Evolutionary conservation across 1,284 basidiomycete species (phyloP).

Genomic region (Fomitopsis schrenkii): DNA sequence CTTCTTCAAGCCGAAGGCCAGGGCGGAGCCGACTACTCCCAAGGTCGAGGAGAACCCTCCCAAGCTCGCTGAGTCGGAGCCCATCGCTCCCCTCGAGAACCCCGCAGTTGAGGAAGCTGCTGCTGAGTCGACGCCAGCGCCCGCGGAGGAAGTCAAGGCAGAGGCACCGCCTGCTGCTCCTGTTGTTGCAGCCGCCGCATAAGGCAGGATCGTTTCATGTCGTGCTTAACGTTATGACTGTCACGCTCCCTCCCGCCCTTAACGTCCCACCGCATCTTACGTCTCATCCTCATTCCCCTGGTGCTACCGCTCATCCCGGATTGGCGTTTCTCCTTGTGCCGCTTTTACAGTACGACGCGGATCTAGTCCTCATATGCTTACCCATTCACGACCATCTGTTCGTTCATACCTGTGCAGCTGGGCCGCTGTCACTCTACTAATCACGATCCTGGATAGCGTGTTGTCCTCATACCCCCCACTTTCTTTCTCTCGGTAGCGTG

Average conservation of each 20-base stretch:
- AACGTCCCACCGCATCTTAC: constrained; percentile 29
- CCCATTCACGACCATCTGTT: constrained; percentile 25
- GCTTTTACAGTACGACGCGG: constrained; percentile 58
- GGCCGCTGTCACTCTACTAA: constrained; percentile 29
- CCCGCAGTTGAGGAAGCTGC: constrained; percentile 42
- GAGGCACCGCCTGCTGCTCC: constrained; percentile 31
- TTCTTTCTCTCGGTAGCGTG: constrained; percentile 51
- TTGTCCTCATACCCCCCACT: constrained; percentile 42
- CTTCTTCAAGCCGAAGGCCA: constrained; percentile 78
- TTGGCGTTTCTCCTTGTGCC: constrained; percentile 27
- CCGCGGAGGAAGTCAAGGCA: constrained; percentile 36
- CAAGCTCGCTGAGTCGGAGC: constrained; percentile 71
- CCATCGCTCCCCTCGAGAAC: constrained; percentile 74
- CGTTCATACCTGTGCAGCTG: constrained; percentile 24
- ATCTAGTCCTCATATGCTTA: constrained; percentile 46
- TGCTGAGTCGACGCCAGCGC: constrained; percentile 28
- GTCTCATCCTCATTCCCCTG: constrained; percentile 18
- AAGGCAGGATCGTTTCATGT: constrained; percentile 27
- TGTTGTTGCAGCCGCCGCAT: constrained; percentile 56
- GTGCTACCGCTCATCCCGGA: constrained; percentile 32
- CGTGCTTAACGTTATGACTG: constrained; percentile 38
- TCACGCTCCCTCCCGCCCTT: constrained; percentile 45
- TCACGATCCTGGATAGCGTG: constrained; percentile 28
- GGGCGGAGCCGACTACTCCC: constrained; percentile 61
- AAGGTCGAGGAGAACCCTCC: constrained; percentile 84